Conservation (phyloP, 2,329 filamentous ascomycete species). For the Aaosphaeria arxii region DNA sequence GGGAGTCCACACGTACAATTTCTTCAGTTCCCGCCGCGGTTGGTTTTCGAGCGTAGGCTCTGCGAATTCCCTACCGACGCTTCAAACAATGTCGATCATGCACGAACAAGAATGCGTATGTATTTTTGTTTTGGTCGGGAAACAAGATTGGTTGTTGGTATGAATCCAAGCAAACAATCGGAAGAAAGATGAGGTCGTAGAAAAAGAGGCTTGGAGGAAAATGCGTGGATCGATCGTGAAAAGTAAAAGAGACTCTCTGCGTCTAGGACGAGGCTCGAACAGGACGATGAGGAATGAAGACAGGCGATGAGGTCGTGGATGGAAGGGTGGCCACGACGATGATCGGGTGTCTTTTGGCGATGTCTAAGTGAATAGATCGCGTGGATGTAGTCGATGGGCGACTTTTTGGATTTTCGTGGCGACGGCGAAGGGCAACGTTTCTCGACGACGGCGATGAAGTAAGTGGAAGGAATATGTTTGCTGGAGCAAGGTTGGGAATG, state of each 20-base stretch:
- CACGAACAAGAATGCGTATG: slow-evolving; percentile 24
- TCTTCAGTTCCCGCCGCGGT: slow-evolving; percentile 34
- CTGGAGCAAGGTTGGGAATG: too few relatives aligned
- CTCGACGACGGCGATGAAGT: too few relatives aligned
- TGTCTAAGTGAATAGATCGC: slow-evolving; percentile 40
- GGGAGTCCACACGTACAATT: slow-evolving; percentile 31
- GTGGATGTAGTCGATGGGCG: neutral
- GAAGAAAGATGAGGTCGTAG: slow-evolving; percentile 19
- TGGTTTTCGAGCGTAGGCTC: slow-evolving; percentile 35
- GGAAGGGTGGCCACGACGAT: slow-evolving; percentile 12
- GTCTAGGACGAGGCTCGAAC: slow-evolving; percentile 4
- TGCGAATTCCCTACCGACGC: slow-evolving; percentile 26
- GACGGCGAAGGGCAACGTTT: slow-evolving; percentile 4
- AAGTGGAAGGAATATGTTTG: too few relatives aligned
- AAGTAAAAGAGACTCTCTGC: neutral
- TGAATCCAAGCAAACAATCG: slow-evolving; percentile 9
- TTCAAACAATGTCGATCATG: slow-evolving; percentile 35
- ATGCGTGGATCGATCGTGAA: slow-evolving; percentile 8
- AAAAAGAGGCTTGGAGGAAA: slow-evolving; percentile 22
- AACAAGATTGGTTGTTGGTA: slow-evolving; percentile 10
- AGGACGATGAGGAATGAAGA: neutral
- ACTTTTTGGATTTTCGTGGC: neutral
- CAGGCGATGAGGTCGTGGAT: neutral
- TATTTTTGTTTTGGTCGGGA: neutral
- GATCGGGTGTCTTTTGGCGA: slow-evolving; percentile 22